phyloP scores from a whole-genome alignment of 1,139 yeast genomes.

The Debaryomycetaceae sp. region DNA sequence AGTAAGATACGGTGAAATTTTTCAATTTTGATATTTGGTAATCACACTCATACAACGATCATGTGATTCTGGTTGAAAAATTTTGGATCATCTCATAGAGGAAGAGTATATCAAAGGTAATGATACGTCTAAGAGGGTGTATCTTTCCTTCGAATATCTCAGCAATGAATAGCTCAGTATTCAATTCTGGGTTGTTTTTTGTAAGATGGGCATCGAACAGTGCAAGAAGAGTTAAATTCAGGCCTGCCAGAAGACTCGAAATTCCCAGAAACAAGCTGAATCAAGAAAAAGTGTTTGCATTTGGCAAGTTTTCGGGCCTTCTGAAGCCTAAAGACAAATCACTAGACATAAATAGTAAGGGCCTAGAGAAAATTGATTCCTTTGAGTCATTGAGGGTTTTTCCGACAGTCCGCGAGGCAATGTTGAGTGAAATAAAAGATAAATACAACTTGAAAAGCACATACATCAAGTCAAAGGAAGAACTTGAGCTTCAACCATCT shows the following conservation, averaged over 20 bases:
- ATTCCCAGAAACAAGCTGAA: conserved; percentile 4
- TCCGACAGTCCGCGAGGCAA: conserved; percentile 63
- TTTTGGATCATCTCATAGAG: not conserved
- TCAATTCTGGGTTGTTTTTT: not conserved
- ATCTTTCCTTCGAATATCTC: not conserved
- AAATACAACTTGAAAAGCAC: conserved; percentile 44
- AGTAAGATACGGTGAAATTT: not conserved
- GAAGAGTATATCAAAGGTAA: not conserved
- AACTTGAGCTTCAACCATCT: conserved; percentile 34
- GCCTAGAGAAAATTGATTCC: conserved; percentile 49
- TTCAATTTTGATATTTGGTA: not conserved
- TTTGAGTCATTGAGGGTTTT: conserved; percentile 66
- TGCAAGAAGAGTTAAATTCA: not conserved
- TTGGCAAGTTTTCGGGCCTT: conserved; percentile 28
- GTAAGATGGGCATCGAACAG: not conserved
- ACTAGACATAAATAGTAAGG: conserved; percentile 19
- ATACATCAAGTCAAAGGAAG: conserved; percentile 27
- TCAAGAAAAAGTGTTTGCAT: conserved; percentile 7
- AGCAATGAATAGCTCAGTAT: not conserved
- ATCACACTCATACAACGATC: not conserved
- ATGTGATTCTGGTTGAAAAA: not conserved
- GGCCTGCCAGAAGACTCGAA: conserved; percentile 6
- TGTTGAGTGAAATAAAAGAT: conserved; percentile 54
- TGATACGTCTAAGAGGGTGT: not conserved
- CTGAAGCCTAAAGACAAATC: conserved; percentile 17